Conservation (phyloP, 2,329 filamentous ascomycete genomes). For the Colletotrichum caudatum region DNA sequence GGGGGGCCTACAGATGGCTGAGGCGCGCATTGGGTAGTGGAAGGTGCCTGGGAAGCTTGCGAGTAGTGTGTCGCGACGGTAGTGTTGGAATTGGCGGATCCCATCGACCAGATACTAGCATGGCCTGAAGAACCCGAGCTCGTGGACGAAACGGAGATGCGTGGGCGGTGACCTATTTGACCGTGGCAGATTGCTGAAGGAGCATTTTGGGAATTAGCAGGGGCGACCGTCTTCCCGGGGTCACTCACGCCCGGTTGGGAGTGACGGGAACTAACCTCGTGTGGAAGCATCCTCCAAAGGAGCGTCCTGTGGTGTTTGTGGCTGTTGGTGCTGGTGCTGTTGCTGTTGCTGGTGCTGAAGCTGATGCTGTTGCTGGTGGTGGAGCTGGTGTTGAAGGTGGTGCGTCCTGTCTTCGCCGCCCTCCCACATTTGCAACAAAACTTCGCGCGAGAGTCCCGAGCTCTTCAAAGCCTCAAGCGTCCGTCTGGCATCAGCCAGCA, state of each 20-base stretch:
- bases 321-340: constrained; percentile 10
- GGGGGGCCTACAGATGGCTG: constrained; percentile 40
- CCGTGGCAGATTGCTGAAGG: constrained; percentile 51
- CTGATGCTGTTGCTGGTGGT: background rate
- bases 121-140: constrained; percentile 64
- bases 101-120: constrained; percentile 49
- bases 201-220: constrained; percentile 48
- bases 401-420: constrained; percentile 39
- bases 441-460: constrained; percentile 58
- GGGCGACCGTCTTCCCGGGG: background rate
- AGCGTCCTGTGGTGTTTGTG: constrained; percentile 29
- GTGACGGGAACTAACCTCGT: constrained; percentile 28
- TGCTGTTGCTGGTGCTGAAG: background rate
- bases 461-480: constrained; percentile 61
- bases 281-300: constrained; percentile 41
- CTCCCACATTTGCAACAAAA: constrained; percentile 47
- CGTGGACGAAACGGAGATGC: constrained; percentile 63
- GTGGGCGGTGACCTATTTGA: constrained; percentile 53
- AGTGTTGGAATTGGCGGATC: constrained; percentile 42
- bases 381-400: constrained; percentile 16
- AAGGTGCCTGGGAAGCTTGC: constrained; percentile 54
- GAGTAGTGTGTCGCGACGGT: constrained; percentile 51
- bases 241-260: background rate
- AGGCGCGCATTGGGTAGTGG: constrained; percentile 49
- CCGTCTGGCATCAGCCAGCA: constrained; percentile 59